Evolutionary conservation across 257 asterid genomes (phyloP).

Genomic region (Solanum okadae): DNA sequence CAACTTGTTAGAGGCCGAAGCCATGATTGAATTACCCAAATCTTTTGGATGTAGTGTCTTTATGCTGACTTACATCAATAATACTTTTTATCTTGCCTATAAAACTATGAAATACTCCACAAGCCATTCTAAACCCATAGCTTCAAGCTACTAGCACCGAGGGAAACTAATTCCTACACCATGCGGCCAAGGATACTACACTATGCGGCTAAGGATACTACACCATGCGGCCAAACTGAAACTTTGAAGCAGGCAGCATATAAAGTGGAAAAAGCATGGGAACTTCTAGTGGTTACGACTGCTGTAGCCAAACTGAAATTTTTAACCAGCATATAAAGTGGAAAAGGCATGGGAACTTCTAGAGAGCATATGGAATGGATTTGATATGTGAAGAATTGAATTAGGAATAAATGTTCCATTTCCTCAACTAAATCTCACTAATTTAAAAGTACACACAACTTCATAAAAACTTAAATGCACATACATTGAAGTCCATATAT

Average conservation of each 20-base stretch:
- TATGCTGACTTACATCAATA: background rate
- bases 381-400: background rate
- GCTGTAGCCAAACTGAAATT: background rate
- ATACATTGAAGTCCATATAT: conserved; percentile 94
- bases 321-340: background rate
- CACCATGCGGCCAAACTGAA: background rate
- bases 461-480: conserved; percentile 3
- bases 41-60: background rate
- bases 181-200: background rate
- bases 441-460: background rate
- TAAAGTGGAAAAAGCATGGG: background rate
- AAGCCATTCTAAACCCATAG: background rate
- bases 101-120: background rate
- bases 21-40: background rate
- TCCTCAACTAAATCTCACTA: background rate
- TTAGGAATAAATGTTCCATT: background rate
- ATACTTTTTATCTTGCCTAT: background rate
- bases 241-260: background rate
- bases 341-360: background rate
- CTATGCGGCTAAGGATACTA: background rate
- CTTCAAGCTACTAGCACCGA: background rate
- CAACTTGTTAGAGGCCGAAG: background rate
- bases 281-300: background rate
- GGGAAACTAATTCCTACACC: background rate
- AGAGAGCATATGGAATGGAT: background rate